Percentiles rank a stretch among this genome's conserved stretches.
Evolutionary conservation across 139 green algal genomes (phyloP).

Genomic region (Coelastrella sp.): DNA sequence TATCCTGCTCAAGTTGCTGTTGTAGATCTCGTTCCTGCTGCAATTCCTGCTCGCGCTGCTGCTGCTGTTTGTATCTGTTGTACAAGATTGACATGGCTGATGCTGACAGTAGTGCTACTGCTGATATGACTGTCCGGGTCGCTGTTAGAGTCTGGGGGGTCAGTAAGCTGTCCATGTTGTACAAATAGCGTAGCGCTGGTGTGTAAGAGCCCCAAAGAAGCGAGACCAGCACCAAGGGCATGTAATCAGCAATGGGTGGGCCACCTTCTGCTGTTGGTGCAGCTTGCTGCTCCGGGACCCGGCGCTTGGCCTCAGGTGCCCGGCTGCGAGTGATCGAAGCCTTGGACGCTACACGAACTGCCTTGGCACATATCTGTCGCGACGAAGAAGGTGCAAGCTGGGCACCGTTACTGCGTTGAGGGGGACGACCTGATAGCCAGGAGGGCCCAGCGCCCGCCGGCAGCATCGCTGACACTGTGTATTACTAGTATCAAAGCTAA

Average conservation of each 20-base stretch:
- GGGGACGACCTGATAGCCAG: neutral
- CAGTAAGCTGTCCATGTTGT: slow-evolving; percentile 12
- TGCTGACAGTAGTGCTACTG: slow-evolving; percentile 15
- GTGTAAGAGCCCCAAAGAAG: slow-evolving; percentile 40
- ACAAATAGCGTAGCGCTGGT: slow-evolving; percentile 41
- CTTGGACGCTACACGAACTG: neutral
- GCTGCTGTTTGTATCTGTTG: neutral
- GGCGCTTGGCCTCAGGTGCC: neutral
- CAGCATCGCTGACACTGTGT: neutral
- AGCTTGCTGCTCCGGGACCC: neutral
- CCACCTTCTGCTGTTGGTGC: neutral
- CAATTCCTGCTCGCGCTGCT: neutral
- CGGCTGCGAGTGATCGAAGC: neutral
- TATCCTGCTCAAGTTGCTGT: slow-evolving; percentile 16
- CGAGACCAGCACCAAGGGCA: slow-evolving; percentile 19
- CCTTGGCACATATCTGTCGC: neutral
- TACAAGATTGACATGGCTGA: neutral
- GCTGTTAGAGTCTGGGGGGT: slow-evolving; percentile 38
- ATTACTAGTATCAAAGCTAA: too few species aligned
- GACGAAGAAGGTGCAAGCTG: neutral
- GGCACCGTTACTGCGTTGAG: neutral
- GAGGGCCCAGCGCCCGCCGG: neutral
- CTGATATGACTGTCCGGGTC: slow-evolving; percentile 37
- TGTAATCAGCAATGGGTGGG: neutral
- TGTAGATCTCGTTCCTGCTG: neutral